Base-by-base conservation (phyloP, 495 filamentous ascomycete species). In the Bathelium albidoporum region DNA sequence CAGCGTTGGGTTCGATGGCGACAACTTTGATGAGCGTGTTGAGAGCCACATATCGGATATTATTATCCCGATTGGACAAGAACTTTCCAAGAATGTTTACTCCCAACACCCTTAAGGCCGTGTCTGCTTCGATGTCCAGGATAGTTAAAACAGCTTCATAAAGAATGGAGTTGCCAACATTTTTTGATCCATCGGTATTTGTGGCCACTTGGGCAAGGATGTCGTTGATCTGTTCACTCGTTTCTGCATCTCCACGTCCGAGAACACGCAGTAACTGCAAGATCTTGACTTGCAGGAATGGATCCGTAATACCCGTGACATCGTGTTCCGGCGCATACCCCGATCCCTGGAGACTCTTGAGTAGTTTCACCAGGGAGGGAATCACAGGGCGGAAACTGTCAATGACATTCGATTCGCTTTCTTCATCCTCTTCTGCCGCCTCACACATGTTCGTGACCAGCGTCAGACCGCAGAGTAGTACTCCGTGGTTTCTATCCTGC, bases 81-180 rank as follows among this genome's bases (percentile, higher is more conserved):
- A 98, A 98, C 73, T 97, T 98, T 71, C 94, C 94, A 10, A 98
- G 84, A 61, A 98, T 98, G 71, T 98, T 98, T 67, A 98, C 93
- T 71, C 94, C 94, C 52, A 98, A 80, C 11, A 97, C 95, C 41
- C 95, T 80, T 64, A 97, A 75, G 10, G 95, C 91, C 11, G 93
- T 93, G 73, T 98, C 94, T 7, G 94, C 95, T 74, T 98, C 93
- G 65, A 98, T 97, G 68, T 98, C 94, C 36, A 98, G 85, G 65
- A 98, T 98, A 0, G 94, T 97, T 41, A 95, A 85, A 32, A 98
- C 94, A 7, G 94, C 90, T 76, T 98, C 94, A 77, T 98, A 98
- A 11, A 98, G 82, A 64, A 98, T 97, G 5, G 94, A 88, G 73
- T 98, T 98, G 60, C 94, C 94, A 32, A 98, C 94, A 68, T 98